Evolutionary conservation across 768 basidiomycete genomes (phyloP).

Genomic region (Boletus rex-veris): DNA sequence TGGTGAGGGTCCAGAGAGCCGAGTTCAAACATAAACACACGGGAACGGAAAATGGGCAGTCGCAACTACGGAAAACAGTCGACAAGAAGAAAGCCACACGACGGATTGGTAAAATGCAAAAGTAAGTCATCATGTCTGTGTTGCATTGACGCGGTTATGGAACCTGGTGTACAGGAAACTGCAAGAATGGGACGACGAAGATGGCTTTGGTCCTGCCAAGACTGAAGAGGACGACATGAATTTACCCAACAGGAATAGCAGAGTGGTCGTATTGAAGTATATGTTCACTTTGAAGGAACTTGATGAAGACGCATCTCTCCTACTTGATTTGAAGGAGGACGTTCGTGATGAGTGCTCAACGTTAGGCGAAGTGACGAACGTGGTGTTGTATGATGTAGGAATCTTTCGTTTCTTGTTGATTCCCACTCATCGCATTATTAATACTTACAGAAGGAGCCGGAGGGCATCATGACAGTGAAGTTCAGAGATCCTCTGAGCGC

Average conservation of each 20-base stretch:
- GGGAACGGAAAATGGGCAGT: slow-evolving; percentile 38
- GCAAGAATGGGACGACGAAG: slow-evolving; percentile 91
- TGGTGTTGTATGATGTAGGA: slow-evolving; percentile 91
- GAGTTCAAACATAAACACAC: slow-evolving; percentile 72
- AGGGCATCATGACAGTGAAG: slow-evolving; percentile 95
- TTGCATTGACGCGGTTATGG: neutral
- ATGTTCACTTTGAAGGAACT: slow-evolving; percentile 92
- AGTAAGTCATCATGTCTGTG: slow-evolving; percentile 40
- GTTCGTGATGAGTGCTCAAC: slow-evolving; percentile 90
- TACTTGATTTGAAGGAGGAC: slow-evolving; percentile 94
- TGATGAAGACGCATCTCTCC: slow-evolving; percentile 76
- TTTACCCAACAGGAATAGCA: slow-evolving; percentile 50
- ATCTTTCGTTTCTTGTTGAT: neutral
- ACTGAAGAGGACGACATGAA: slow-evolving; percentile 51
- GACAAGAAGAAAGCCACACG: slow-evolving; percentile 76
- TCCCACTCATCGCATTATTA: slow-evolving; percentile 1
- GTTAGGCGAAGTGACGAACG: slow-evolving; percentile 93
- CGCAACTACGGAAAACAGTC: slow-evolving; percentile 56
- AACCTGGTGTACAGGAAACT: slow-evolving; percentile 62
- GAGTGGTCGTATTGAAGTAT: slow-evolving; percentile 90
- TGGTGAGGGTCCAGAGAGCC: slow-evolving; percentile 73
- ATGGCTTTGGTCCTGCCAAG: slow-evolving; percentile 77
- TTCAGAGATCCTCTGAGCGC: slow-evolving; percentile 92
- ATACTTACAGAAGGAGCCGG: slow-evolving; percentile 71
- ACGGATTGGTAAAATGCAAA: slow-evolving; percentile 83